Evolutionary conservation across 2,329 filamentous ascomycete species (phyloP), one percentile per base, ranked within the genome.

Genomic region (Venturia asperata): DNA sequence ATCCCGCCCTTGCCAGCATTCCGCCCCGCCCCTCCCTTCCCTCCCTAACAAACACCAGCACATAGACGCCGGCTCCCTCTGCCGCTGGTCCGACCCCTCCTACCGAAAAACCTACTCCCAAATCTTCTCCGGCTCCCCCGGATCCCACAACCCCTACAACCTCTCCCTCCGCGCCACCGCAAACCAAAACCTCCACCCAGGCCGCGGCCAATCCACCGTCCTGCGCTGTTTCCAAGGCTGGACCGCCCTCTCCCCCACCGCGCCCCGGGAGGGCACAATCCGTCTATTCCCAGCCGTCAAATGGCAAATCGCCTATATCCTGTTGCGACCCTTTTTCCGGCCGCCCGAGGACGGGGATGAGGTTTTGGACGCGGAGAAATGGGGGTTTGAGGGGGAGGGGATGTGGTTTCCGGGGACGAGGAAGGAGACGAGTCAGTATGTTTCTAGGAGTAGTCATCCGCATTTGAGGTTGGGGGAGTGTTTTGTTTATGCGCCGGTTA

Each of bases 31-130:
- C 24, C n/a, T 27, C 27, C 24, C 6, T 5, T 47, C n/a, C n/a
- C n/a, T 1, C 74, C n/a, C n/a, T 74, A 55, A 69, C 69, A 7
- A 4, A 75, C 76, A 5, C 71, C 73, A 77, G 30, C 78, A 79
- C 65, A 78, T 80, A 52, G 77, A 80, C 67, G 77, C 76, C 1
- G 77, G 77, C 24, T 77, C 75, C 66, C 70, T 80, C 37, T 75
- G 72, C 64, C 76, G 78, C 17, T 80, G 77, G 78, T 77, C 75
- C 3, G 76, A 79, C 43, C 69, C 72, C 0, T 67, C 69, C 1
- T 79, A 79, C 64, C 73, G 74, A 43, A 70, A 72, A 19, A 72
- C 72, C 6, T 80, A 79, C 67, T 65, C 69, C 19, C 62, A 69
- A 9, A 74, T 80, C 63, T 76, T 77, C 66, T 71, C 72, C 0